phyloP scores from a whole-genome alignment of 148 eudicot genomes.

The Talinum fruticosum region DNA sequence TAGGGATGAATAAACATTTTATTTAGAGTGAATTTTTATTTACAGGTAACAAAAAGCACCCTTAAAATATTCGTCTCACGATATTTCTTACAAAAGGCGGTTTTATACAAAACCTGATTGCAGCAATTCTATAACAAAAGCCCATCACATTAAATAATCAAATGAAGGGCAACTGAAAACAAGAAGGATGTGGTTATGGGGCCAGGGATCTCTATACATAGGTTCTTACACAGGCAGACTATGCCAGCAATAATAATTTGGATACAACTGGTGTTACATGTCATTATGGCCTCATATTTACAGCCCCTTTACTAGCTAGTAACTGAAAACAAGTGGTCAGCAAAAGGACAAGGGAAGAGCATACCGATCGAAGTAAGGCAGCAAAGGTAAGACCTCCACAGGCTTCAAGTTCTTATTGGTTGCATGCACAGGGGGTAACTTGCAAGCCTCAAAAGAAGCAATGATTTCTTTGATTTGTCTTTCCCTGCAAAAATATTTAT shows the following conservation, averaged over 20 bases:
- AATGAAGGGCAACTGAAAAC: background rate
- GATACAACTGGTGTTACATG: background rate
- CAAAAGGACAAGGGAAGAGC: conserved; percentile 6
- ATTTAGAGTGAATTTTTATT: too few relatives aligned
- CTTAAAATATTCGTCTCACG: too few relatives aligned
- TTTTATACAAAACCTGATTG: too few relatives aligned
- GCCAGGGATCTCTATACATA: background rate
- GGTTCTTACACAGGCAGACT: background rate
- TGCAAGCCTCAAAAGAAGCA: conserved; percentile 86
- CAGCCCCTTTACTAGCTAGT: background rate
- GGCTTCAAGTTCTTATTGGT: conserved; percentile 65
- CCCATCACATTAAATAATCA: background rate
- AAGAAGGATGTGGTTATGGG: background rate
- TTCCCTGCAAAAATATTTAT: conserved; percentile 46
- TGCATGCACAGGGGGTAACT: conserved; percentile 82
- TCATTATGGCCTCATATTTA: background rate
- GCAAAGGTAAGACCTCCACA: conserved; percentile 72
- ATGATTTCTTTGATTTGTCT: conserved; percentile 72
- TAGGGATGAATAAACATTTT: too few relatives aligned
- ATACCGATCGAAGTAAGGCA: conserved; percentile 92
- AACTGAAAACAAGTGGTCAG: background rate
- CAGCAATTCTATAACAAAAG: background rate
- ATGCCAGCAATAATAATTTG: background rate
- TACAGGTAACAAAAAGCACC: too few relatives aligned
- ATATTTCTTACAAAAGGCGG: too few relatives aligned